phyloP scores from a whole-genome alignment of 2,329 filamentous ascomycete genomes.

The Tolypocladium sp. region DNA sequence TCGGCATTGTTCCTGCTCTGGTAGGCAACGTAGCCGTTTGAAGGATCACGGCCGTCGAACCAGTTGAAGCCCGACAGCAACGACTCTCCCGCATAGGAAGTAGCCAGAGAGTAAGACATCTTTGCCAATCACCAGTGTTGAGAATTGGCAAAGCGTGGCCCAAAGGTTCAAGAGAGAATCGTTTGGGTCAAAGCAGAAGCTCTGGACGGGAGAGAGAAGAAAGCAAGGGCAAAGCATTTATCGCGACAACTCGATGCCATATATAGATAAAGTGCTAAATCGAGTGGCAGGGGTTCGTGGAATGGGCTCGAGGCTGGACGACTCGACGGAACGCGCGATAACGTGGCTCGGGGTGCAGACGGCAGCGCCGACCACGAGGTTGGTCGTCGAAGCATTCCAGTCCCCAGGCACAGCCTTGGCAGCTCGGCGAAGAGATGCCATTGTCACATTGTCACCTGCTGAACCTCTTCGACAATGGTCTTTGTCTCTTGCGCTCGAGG shows the following conservation, averaged over 20 bases:
- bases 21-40: slow-evolving; percentile 58
- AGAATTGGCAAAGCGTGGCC: not conserved
- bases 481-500: not conserved
- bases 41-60: slow-evolving; percentile 47
- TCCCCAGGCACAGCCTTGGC: not conserved
- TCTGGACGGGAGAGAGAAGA: not conserved
- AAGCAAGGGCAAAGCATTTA: not conserved
- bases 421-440: not conserved
- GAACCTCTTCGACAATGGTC: not conserved
- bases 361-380: not conserved
- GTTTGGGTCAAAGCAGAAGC: not conserved
- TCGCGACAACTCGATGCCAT: not conserved
- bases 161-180: not conserved
- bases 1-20: slow-evolving; percentile 31
- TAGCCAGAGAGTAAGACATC: slow-evolving; percentile 32
- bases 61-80: slow-evolving; percentile 41
- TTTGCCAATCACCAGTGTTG: slow-evolving; percentile 2
- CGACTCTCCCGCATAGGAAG: slow-evolving; percentile 32
- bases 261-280: not conserved
- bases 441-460: not conserved
- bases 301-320: not conserved
- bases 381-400: not conserved
- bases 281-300: not conserved
- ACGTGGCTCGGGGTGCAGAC: not conserved
- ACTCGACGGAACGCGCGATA: not conserved